Evolutionary conservation across 306 rosid species (phyloP), one percentile per base, ranked within the genome.

Genomic region (Ormosia emarginata): DNA sequence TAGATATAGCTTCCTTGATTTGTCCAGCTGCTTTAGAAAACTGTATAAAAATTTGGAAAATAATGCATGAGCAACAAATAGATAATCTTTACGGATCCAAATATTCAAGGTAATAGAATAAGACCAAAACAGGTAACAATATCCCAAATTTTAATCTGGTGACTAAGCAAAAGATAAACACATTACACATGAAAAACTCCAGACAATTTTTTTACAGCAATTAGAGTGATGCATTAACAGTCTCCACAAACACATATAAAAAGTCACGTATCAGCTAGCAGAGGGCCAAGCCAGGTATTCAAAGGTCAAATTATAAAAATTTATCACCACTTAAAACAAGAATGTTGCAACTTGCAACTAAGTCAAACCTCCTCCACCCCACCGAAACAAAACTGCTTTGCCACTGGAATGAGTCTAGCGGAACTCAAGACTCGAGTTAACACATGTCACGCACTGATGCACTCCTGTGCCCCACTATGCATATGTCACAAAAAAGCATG

Each of bases 21-120:
- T 63, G 89, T 74, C 86, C 89, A 77, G 98, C 96, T 62, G 98
- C 87, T 86, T 90, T 95, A 6, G 99, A 92, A 86, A 93, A 93
- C 98, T 93, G 71, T 10, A 52, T 55, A 64, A 77, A 32, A 52
- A 79, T 40, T 79, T 58, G 77, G 41, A 55, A 65, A 71, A 33
- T 29, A 81, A 67, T 65, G 66, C 79, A 83, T 53, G 70, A 81
- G 78, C 56, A 81, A 32, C 46, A 44, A 75, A 74, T 12, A 37
- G 40, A 46, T 62, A 15, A 78, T 57, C 71, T n/a, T 36, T 71
- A 66, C 57, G 32, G 24, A 10, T 57, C 57, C 78, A 70, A 44
- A 34, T 24, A 71, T 46, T 33, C 47, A 56, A 33, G 11, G 29
- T 3, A 55, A 63, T 11, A 6, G 13, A 43, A 17, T 15, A 52